Evolutionary conservation across 805 yeast species (phyloP).

Genomic region (Alloascoidea hylecoeti): DNA sequence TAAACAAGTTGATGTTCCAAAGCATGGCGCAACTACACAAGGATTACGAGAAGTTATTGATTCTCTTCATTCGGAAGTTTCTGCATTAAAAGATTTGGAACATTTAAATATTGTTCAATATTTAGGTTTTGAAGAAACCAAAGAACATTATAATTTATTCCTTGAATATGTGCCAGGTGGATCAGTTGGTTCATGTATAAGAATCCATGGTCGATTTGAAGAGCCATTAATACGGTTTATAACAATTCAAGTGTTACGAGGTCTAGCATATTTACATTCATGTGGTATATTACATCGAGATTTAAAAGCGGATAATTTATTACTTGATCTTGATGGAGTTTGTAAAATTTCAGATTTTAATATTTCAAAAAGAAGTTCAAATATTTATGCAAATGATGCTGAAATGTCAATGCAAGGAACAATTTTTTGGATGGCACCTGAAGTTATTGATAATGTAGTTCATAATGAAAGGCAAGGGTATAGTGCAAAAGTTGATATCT

Average conservation of each 20-base stretch:
- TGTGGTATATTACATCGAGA: conserved; percentile 87
- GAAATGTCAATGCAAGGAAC: conserved; percentile 99
- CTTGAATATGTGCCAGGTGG: conserved; percentile 98
- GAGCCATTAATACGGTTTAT: conserved; percentile 61
- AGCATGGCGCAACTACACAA: conserved; percentile 17
- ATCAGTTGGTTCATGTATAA: conserved; percentile 74
- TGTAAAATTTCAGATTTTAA: conserved; percentile 97
- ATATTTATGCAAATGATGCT: conserved; percentile 80
- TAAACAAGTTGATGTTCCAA: conserved; percentile 73
- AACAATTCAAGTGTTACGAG: conserved; percentile 69
- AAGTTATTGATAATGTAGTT: conserved; percentile 76
- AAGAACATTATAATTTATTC: conserved; percentile 62
- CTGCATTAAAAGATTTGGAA: conserved; percentile 85
- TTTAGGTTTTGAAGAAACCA: conserved; percentile 73
- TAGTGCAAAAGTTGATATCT: conserved; percentile 94
- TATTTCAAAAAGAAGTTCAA: conserved; percentile 73
- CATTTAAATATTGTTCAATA: conserved; percentile 94
- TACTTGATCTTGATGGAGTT: conserved; percentile 82
- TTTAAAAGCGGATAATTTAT: conserved; percentile 83
- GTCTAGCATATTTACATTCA: conserved; percentile 77
- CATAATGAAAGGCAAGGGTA: conserved; percentile 75
- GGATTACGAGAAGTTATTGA: conserved; percentile 50
- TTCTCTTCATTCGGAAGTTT: conserved; percentile 81
- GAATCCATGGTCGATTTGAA: conserved; percentile 75
- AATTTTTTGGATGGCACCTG: conserved; percentile 99